Conservation (phyloP, 148 eudicot species). For the Arctostaphylos glauca region DNA sequence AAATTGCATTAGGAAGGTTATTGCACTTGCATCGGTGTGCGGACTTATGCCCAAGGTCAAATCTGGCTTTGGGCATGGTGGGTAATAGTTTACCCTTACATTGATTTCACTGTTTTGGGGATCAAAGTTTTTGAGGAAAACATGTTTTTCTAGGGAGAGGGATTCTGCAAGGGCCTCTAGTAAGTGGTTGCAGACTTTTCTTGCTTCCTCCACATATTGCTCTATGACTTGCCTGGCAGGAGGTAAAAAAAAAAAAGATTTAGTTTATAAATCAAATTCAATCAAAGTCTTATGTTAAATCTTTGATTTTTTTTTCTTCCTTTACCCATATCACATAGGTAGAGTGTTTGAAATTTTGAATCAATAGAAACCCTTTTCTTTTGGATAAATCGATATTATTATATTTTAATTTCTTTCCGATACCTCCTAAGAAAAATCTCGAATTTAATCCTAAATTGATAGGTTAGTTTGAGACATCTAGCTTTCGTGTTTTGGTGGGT, state of each 20-base stretch:
- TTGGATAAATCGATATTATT: too few relatives aligned
- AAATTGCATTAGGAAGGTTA: slow-evolving; percentile 22
- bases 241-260: not conserved
- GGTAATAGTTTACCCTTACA: slow-evolving; percentile 27
- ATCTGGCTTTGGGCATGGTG: slow-evolving; percentile 29
- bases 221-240: slow-evolving; percentile 23
- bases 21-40: slow-evolving; percentile 25
- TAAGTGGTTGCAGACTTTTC: slow-evolving; percentile 15
- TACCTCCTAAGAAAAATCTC: too few relatives aligned
- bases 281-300: too few relatives aligned
- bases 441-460: too few relatives aligned
- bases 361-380: too few relatives aligned
- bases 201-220: slow-evolving; percentile 22
- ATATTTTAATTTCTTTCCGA: too few relatives aligned
- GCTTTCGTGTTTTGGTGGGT: too few relatives aligned
- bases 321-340: too few relatives aligned
- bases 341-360: too few relatives aligned
- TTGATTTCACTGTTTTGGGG: slow-evolving; percentile 24
- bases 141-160: slow-evolving; percentile 10
- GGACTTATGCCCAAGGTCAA: slow-evolving; percentile 23
- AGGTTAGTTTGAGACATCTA: too few relatives aligned
- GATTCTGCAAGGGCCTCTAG: slow-evolving; percentile 26
- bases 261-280: too few relatives aligned
- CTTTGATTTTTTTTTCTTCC: too few relatives aligned
- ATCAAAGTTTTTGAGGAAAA: slow-evolving; percentile 23